Conservation (phyloP, 805 yeast genomes). For the Brettanomyces custersianus region DNA sequence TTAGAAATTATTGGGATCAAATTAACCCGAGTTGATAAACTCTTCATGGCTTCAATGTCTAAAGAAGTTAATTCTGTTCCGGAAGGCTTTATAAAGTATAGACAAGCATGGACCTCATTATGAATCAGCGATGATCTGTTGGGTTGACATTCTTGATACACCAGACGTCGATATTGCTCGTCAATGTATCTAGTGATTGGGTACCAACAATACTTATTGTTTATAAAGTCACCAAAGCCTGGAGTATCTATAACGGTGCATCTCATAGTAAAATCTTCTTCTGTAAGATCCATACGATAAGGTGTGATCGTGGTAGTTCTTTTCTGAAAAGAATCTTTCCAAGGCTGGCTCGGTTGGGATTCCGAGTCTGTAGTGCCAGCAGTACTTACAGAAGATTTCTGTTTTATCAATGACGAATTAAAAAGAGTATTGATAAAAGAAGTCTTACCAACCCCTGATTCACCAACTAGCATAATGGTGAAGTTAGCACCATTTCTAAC, state of each 20-base stretch:
- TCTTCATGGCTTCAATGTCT: constrained; percentile 68
- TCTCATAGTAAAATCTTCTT: constrained; percentile 48
- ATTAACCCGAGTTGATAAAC: constrained; percentile 62
- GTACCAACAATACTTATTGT: constrained; percentile 59
- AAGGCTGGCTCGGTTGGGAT: constrained; percentile 15
- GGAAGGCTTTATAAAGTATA: constrained; percentile 72
- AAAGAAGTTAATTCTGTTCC: constrained; percentile 51
- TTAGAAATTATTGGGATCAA: constrained; percentile 76
- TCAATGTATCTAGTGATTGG: constrained; percentile 69
- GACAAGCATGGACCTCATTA: constrained; percentile 72
- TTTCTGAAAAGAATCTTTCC: constrained; percentile 7
- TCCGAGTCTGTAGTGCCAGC: constrained; percentile 12
- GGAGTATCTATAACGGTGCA: constrained; percentile 64
- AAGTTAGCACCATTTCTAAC: constrained; percentile 60
- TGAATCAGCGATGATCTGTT: constrained; percentile 45
- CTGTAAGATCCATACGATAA: constrained; percentile 45
- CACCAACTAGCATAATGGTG: constrained; percentile 81
- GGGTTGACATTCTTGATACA: constrained; percentile 75
- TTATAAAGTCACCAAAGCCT: constrained; percentile 64
- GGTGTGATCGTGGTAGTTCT: constrained; percentile 25
- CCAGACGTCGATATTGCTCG: constrained; percentile 59
- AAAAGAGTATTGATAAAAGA: constrained; percentile 77
- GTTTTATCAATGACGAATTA: constrained; percentile 34
- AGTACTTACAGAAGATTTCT: constrained; percentile 13
- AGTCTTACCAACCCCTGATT: constrained; percentile 76